Base-by-base conservation (phyloP, 176 grass and related monocot species). In the Oryza longistaminata region DNA sequence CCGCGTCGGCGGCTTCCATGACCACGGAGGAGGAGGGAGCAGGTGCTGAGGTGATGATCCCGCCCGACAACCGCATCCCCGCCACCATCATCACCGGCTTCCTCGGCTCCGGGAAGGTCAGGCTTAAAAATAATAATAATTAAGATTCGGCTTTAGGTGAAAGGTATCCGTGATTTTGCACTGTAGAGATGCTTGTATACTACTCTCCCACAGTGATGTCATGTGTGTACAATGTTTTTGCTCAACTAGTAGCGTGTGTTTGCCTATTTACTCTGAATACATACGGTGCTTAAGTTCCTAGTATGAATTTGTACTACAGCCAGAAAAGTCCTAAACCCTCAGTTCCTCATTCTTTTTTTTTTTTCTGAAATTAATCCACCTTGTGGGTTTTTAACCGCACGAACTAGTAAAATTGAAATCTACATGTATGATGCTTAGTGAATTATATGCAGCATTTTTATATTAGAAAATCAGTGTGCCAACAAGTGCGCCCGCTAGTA, bases 51-150 rank as follows among this genome's bases (percentile, higher is more conserved):
- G 88, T 82, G 29, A n/a, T 88, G 78, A 93, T 95, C n/a, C 93
- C 90, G 2, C 88, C 91, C 19, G 96, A 99, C 52, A 81, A 95
- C 72, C 93, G 93, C 46, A 94, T 99, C 81, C 96, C 93, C 0
- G 96, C 93, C 76, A 99, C 96, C 73, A 99, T 92, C 69, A 99
- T 99, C 86, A 99, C 93, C 7, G 96, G 96, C 50, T 96, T 99
- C 86, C 90, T 99, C 24, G 96, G 96, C 55, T 92, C 96, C 37
- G 93, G 96, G 29, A 96, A 99, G 93, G 96, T 99, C 64, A 81
- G 46, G 9, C 1, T 37, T 37, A 22, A 50, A 29, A 43, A 31
- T 31, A 31, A 31, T 31, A 31, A 31, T 31, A 31, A 21, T 6
- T 52, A 73, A 58, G 17, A 64, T 9, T 37, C 16, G 0, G 26